Evolutionary conservation across 495 filamentous ascomycete species (phyloP).

Genomic region (Tuber umbilicatum): DNA sequence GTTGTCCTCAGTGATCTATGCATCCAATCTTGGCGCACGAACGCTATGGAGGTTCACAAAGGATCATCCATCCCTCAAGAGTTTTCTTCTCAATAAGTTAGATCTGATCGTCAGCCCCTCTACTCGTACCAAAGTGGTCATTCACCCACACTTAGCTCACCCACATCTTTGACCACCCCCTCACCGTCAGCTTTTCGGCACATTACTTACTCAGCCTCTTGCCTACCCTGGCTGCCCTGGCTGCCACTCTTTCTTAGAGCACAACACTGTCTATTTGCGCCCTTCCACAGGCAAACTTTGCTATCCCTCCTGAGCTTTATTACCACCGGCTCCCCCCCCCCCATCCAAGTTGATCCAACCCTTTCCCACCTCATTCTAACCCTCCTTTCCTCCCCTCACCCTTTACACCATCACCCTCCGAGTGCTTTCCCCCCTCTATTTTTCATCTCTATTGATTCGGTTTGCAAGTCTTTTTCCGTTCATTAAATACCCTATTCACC

Average conservation of each 20-base stretch:
- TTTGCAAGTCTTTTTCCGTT: not conserved
- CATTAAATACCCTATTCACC: constrained; percentile 6
- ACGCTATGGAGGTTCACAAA: not conserved
- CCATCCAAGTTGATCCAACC: too few species aligned
- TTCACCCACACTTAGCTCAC: not conserved
- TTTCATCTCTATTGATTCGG: constrained; percentile 11
- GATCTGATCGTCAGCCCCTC: constrained; percentile 1
- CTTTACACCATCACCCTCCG: not conserved
- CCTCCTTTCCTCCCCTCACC: constrained; percentile 1
- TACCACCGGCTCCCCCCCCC: constrained; percentile 2
- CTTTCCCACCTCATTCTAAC: constrained; percentile 15
- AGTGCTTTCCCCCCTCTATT: not conserved
- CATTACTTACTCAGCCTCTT: constrained; percentile 29
- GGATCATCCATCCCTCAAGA: constrained; percentile 1
- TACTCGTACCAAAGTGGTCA: not conserved
- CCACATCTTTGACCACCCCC: not conserved
- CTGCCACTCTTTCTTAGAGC: constrained; percentile 19
- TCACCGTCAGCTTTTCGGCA: not conserved
- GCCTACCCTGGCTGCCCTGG: constrained; percentile 8
- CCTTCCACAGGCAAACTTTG: too few species aligned
- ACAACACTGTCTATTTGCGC: not conserved
- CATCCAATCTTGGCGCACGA: not conserved
- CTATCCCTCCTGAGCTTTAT: constrained; percentile 6
- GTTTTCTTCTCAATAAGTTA: not conserved
- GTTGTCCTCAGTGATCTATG: not conserved